Evolutionary conservation across 345 rosid genomes (phyloP).

Genomic region (Triadica sebifera): DNA sequence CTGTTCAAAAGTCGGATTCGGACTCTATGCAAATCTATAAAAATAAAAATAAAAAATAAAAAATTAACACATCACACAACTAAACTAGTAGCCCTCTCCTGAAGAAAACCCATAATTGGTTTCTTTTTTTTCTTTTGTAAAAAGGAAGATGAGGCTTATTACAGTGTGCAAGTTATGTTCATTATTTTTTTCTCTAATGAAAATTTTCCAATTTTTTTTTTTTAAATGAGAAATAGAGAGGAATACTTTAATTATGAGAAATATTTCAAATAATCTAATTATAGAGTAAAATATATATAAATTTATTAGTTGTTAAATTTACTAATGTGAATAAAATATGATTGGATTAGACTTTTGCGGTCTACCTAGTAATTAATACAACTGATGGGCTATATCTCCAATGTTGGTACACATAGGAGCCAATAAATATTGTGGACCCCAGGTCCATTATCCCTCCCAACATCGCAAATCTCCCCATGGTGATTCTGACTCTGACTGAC

Average conservation of each 20-base stretch:
- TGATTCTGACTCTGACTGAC: slow-evolving; percentile 21
- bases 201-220: not conserved
- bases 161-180: not conserved
- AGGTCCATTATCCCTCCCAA: slow-evolving; percentile 19
- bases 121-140: not conserved
- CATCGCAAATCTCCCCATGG: slow-evolving; percentile 15
- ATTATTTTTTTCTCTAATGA: not conserved
- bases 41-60: too few relatives aligned
- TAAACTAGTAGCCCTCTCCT: slow-evolving; percentile 51
- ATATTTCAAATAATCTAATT: too few relatives aligned
- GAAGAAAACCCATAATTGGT: slow-evolving; percentile 17
- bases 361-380: slow-evolving; percentile 16
- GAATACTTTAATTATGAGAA: too few relatives aligned
- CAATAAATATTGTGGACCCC: slow-evolving; percentile 34
- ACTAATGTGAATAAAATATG: too few relatives aligned
- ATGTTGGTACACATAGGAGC: slow-evolving; percentile 24
- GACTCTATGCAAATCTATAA: too few relatives aligned
- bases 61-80: too few relatives aligned
- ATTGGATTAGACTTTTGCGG: too few relatives aligned
- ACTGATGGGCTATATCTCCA: slow-evolving; percentile 29
- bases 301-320: too few relatives aligned
- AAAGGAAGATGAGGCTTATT: slow-evolving; percentile 61
- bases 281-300: too few relatives aligned
- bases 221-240: slow-evolving; percentile 21
- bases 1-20: too few relatives aligned